phyloP scores from a whole-genome alignment of 345 rosid species.

The Sisymbrium irio region DNA sequence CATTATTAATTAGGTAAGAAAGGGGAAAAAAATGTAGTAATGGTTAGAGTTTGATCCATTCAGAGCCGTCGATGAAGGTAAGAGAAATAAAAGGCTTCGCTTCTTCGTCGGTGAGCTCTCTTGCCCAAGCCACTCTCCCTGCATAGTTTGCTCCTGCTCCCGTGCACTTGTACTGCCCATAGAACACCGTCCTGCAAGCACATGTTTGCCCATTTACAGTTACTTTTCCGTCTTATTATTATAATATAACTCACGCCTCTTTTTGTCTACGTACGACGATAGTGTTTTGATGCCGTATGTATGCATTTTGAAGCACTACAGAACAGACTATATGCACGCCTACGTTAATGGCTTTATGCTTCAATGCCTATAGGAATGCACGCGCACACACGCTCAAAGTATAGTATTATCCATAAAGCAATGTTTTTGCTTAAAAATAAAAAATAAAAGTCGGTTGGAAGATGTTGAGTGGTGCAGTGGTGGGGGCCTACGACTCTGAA shows the following conservation, averaged over 20 bases:
- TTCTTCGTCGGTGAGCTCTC: slow-evolving; percentile 81
- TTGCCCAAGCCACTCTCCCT: slow-evolving; percentile 89
- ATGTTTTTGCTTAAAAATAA: neutral
- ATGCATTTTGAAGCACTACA: slow-evolving; percentile 12
- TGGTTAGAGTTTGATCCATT: slow-evolving; percentile 67
- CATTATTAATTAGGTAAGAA: neutral
- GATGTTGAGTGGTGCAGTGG: slow-evolving; percentile 22
- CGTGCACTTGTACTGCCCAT: slow-evolving; percentile 92
- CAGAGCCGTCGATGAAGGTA: slow-evolving; percentile 79
- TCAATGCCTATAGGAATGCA: slow-evolving; percentile 5
- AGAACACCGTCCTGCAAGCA: slow-evolving; percentile 84
- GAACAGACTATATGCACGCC: slow-evolving; percentile 23
- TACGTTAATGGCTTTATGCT: neutral
- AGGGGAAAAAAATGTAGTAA: neutral
- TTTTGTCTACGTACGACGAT: neutral
- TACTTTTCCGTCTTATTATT: neutral
- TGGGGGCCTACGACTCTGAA: slow-evolving; percentile 21
- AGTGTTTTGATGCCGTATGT: neutral
- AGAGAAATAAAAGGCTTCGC: slow-evolving; percentile 88
- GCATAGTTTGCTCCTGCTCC: slow-evolving; percentile 85
- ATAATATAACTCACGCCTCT: neutral
- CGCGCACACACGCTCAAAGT: neutral
- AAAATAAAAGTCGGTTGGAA: neutral
- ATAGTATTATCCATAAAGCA: neutral
- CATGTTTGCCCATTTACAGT: neutral